phyloP scores from a whole-genome alignment of 768 basidiomycete species.

The Dictyophora rubrovolvata region DNA sequence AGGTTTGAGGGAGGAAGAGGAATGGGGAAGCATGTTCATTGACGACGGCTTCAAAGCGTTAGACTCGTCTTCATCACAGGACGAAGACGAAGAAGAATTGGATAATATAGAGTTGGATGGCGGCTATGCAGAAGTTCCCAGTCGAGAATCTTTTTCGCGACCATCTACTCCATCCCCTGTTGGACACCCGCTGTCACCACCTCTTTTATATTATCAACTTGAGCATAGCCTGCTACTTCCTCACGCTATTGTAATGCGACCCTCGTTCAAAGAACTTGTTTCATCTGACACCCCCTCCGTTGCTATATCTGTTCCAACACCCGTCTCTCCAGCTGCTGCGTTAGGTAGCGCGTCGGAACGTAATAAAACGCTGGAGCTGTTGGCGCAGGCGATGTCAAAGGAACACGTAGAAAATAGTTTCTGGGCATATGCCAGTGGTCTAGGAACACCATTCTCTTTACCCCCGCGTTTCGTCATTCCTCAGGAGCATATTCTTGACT shows the following conservation, averaged over 20 bases:
- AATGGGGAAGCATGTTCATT: conserved; percentile 33
- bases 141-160: conserved; percentile 29
- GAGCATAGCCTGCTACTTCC: conserved; percentile 54
- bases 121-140: conserved; percentile 11
- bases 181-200: conserved; percentile 62
- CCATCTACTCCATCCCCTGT: conserved; percentile 61
- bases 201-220: conserved; percentile 59
- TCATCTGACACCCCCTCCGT: conserved; percentile 33
- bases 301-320: conserved; percentile 59
- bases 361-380: conserved; percentile 56
- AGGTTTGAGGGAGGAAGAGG: conserved; percentile 38
- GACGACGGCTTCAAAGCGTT: conserved; percentile 23
- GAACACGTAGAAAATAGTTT: conserved; percentile 67
- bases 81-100: conserved; percentile 28
- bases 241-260: conserved; percentile 47
- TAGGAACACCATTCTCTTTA: not conserved
- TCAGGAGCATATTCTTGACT: not conserved
- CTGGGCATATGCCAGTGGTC: conserved; percentile 60
- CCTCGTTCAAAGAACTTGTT: conserved; percentile 43
- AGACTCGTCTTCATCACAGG: conserved; percentile 31
- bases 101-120: conserved; percentile 22
- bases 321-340: conserved; percentile 71
- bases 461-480: not conserved
- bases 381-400: conserved; percentile 48
- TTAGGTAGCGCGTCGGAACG: conserved; percentile 56